Conservation (phyloP, 495 filamentous ascomycete genomes). For the Talaromyces borbonicus region DNA sequence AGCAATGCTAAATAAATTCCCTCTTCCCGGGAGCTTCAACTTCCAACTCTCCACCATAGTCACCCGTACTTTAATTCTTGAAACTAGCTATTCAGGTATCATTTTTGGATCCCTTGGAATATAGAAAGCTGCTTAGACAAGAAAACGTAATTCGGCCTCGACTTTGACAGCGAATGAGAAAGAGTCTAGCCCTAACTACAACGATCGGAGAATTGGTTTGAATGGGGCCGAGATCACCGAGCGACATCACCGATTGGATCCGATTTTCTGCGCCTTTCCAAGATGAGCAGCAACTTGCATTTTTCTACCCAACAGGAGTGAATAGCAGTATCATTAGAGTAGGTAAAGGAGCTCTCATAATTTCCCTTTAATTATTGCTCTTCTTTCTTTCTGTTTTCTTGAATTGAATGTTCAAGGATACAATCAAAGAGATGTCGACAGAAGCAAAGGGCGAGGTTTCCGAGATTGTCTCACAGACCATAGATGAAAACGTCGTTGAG, state of each 20-base stretch:
- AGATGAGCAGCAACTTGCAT: too few species aligned
- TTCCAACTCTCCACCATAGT: not conserved
- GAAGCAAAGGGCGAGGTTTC: too few species aligned
- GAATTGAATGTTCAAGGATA: not conserved
- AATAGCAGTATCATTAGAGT: too few species aligned
- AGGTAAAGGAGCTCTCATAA: too few species aligned
- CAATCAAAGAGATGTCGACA: not conserved
- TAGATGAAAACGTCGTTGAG: not conserved
- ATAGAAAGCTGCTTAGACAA: too few species aligned
- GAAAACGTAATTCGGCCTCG: too few species aligned
- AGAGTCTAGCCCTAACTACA: slow-evolving; percentile 2
- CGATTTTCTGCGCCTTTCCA: not conserved
- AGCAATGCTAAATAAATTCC: not conserved
- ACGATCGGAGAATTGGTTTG: too few species aligned
- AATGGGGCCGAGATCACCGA: not conserved
- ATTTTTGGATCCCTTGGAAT: too few species aligned
- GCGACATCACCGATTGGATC: slow-evolving; percentile 1
- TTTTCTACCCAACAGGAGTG: too few species aligned
- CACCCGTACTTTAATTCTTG: not conserved
- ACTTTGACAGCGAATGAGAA: too few species aligned
- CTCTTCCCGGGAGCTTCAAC: not conserved
- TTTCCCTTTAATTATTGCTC: not conserved
- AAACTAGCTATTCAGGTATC: not conserved
- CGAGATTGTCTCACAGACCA: too few species aligned
- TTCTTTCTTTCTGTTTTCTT: not conserved